phyloP scores from a whole-genome alignment of 768 basidiomycete genomes.

The Rhodotorula diobovata region DNA sequence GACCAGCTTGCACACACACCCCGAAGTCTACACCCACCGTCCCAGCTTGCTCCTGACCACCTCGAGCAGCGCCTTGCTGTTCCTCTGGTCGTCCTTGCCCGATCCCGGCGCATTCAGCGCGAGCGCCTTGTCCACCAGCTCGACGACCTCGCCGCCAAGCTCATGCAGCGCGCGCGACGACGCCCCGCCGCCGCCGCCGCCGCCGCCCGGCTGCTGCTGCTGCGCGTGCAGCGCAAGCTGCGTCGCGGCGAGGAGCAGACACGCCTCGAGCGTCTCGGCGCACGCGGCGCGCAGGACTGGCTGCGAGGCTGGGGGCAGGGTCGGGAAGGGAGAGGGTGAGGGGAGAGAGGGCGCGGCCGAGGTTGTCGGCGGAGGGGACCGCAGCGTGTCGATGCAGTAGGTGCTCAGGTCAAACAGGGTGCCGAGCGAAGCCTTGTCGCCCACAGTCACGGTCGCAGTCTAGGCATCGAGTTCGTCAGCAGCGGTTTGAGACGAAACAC shows the following conservation, averaged over 20 bases:
- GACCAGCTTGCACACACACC: not conserved
- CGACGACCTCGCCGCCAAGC: constrained; percentile 6
- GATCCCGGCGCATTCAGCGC: not conserved
- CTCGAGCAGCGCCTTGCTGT: constrained; percentile 8
- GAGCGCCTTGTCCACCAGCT: constrained; percentile 26
- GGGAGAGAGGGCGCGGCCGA: constrained; percentile 45
- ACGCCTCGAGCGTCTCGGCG: constrained; percentile 35
- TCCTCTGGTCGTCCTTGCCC: not conserved
- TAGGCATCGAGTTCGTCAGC: constrained; percentile 44
- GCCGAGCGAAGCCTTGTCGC: constrained; percentile 77
- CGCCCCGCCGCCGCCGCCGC: too few relatives aligned
- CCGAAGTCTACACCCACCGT: not conserved
- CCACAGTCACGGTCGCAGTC: constrained; percentile 79
- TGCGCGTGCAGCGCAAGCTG: constrained; percentile 31
- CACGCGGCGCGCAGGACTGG: constrained; percentile 9
- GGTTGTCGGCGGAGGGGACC: constrained; percentile 59
- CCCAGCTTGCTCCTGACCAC: not conserved
- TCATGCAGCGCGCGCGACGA: constrained; percentile 15
- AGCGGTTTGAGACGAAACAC: not conserved
- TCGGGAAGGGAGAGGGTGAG: constrained; percentile 1
- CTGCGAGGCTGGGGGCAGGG: constrained; percentile 1
- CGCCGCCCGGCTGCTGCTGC: not conserved
- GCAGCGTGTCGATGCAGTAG: constrained; percentile 67
- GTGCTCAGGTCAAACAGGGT: constrained; percentile 81
- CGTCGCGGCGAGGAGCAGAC: constrained; percentile 28